Evolutionary conservation across 2,329 filamentous ascomycete genomes (phyloP), one percentile per base, ranked within the genome.

Genomic region (Akanthomyces muscarius): DNA sequence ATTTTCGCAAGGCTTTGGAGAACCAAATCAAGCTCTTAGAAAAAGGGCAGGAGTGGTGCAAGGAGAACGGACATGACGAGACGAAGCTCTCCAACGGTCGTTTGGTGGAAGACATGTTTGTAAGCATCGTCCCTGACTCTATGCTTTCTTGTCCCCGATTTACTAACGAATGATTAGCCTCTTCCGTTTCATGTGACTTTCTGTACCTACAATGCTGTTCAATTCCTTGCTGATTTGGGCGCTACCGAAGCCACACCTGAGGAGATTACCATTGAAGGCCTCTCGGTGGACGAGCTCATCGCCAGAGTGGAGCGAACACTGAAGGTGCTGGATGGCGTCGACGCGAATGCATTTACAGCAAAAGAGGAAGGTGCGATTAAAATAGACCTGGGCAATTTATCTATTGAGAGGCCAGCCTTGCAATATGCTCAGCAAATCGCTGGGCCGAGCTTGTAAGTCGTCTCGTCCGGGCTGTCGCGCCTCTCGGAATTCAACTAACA

Each of bases 121-220:
- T 58, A 50, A 16, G 44, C 3, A 16, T 33, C 21, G 4, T 25
- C 38, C 30, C 7, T 11, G n/a, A 36, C n/a, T 28, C n/a, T 36
- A 4, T 16, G 18, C 4, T 50, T 25, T 23, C 13, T 25, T 5
- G 7, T 25, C 13, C 1, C 10, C 11, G 10, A 6, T 33, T 38
- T 38, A 10, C 54, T 47, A 28, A 58, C 30, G 11, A 6, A 6
- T n/a, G 1, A 2, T 4, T 5, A 58, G 44, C 44, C 55, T 38
- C 55, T 58, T 14, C 44, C 55, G 10, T 58, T 50, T 48, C 55
- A 58, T 58, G 55, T 58, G 5, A 58, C 55, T 8, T 58, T 58
- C 25, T 48, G 28, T 14, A 58, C 44, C 44, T 58, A 25, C 21
- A 58, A 58, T n/a, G 28, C 25, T 23, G 45, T 58, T 4, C 44